Base-by-base conservation (phyloP, 2,329 filamentous ascomycete genomes). In the Pseudocercospora ulei region DNA sequence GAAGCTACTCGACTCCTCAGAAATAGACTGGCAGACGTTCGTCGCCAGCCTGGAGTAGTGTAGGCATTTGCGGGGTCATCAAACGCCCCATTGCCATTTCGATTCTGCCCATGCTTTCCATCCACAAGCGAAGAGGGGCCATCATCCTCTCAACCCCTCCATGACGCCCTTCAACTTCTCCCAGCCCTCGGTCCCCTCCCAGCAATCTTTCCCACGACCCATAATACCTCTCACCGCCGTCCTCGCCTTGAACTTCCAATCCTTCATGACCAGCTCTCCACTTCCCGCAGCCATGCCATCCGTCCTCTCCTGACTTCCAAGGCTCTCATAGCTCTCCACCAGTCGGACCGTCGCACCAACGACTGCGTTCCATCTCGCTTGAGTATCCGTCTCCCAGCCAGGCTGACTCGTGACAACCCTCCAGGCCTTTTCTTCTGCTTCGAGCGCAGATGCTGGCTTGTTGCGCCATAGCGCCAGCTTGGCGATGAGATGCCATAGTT, bases 381-480 rank as follows among this genome's bases (percentile, higher is more conserved):
- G 68, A 8, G 76, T 72, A 25, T 74, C 73, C 17, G 73, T 67
- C 47, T 71, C 68, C 62, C 65, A 70, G 2, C 67, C 66, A 0
- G 75, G 67, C 50, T 73, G 63, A 35, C 70, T 67, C 0, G 72
- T 66, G 0, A 80, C 74, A 0, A 81, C 76, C 2, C 90, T 74
- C 87, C 88, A 98, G 0, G 80, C 84, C 57, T 88, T 87, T 63
- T 96, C 90, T 18, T 87, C 76, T 1, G 83, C 84, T 4, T 86
- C 81, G 1, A 96, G 69, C 3, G 87, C 83, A 1, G 77, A 78
- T 0, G 66, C 63, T 1, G 80, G 82, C 37, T 82, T 80, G 2
- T 73, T 64, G 5, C 77, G 73, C 76, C 85, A 95, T 8, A 79
- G 68, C 3, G 83, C 76, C 9, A 92, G 67, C 3, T 77, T 75